A percentile compares a stretch with the other conserved stretches of the same genome.
Conservation (phyloP, 2,329 filamentous ascomycete genomes). For the Ceratocystis papillata region DNA sequence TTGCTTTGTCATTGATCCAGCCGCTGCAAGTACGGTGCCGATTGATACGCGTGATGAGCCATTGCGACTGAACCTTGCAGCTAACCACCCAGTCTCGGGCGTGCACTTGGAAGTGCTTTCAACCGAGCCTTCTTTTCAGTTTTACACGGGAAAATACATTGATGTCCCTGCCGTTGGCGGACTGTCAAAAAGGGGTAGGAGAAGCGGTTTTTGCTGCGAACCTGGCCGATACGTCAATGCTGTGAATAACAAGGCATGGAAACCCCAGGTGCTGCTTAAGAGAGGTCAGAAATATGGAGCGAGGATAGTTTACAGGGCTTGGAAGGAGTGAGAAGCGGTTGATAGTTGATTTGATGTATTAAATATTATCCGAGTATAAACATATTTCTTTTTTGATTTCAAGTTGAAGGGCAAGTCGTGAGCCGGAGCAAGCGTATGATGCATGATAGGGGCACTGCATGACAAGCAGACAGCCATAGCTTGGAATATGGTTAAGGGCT, state of each 20-base stretch:
- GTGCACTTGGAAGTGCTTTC: constrained; percentile 78
- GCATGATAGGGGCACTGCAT: neutral
- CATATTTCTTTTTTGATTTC: neutral
- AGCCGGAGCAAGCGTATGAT: neutral
- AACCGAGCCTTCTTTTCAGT: constrained; percentile 94
- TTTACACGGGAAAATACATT: constrained; percentile 84
- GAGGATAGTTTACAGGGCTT: constrained; percentile 72
- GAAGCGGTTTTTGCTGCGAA: constrained; percentile 83
- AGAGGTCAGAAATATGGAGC: constrained; percentile 76
- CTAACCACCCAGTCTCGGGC: constrained; percentile 61
- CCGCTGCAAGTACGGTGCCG: constrained; percentile 36
- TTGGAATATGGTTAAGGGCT: too few relatives aligned
- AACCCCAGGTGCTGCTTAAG: constrained; percentile 65
- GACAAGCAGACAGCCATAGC: neutral
- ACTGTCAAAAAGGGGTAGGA: constrained; percentile 51
- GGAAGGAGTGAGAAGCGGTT: constrained; percentile 48
- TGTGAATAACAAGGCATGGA: constrained; percentile 70
- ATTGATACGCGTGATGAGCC: constrained; percentile 54
- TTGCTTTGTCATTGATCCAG: constrained; percentile 70
- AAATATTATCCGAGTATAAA: neutral
- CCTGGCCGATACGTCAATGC: constrained; percentile 87
- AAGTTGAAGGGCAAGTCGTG: neutral
- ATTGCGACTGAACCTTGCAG: constrained; percentile 56
- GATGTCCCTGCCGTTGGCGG: constrained; percentile 58
- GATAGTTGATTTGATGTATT: neutral